Evolutionary conservation across 164 flowering plant species (phyloP), one percentile per base, ranked within the genome.

Genomic region (Liriodendron chinense): DNA sequence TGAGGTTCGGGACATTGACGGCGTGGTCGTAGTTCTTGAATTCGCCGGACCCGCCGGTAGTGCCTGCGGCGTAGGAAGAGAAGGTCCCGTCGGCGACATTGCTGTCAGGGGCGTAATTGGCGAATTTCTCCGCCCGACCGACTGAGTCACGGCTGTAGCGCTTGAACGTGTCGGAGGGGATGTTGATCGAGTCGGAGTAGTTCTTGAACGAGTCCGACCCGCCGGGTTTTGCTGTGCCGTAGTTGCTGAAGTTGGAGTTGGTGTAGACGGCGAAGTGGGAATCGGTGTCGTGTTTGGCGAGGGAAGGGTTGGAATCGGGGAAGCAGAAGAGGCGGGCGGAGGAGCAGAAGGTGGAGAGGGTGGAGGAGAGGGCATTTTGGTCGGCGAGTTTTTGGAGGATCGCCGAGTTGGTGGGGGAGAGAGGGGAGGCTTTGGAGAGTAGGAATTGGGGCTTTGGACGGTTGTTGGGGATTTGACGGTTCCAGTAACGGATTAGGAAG

Each of bases 251-350:
- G 84, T 94, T 94, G 65, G 67, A 69, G 76, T 82, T 50, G 13
- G 7, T 0, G 74, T 95, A 95, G 3, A 1, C 25, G 7, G 82
- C 73, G 72, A 95, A 95, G 69, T 80, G 70, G 49, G 73, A 64
- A 75, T 87, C 82, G 1, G 20, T 20, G 53, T 26, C 48, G 81
- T 87, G 90, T 70, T 89, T 90, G 34, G 84, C 89, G 25, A 87
- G 75, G 56, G 85, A 86, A 43, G 84, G 79, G 0, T 87, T 25
- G 3, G 81, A 72, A 75, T 93, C 94, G 20, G 94, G 85, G 83
- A 91, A 88, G 75, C 99, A 95, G 80, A 95, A 85, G 21, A 95
- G 84, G 43, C 86, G 80, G 0, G 99, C 98, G 9, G 89, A 74
- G 16, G 87, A 48, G 80, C 99, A 95, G 82, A 95, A 92, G 26